Percentiles rank a stretch among this genome's conserved stretches.
Conservation (phyloP, 2,329 filamentous ascomycete genomes). For the Magnaporthiopsis poae region DNA sequence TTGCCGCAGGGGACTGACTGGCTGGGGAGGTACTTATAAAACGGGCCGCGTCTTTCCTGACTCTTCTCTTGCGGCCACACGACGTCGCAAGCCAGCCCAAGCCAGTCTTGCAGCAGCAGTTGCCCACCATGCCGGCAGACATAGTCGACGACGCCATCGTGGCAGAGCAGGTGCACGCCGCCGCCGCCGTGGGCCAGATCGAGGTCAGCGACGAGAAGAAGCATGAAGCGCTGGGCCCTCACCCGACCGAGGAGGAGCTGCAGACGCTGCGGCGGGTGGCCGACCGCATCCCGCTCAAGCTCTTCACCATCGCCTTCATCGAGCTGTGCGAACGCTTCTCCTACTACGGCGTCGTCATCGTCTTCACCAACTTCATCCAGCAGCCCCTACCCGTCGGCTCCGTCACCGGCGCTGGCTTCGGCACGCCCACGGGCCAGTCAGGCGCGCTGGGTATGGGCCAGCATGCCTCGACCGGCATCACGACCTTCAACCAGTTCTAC, state of each 20-base stretch:
- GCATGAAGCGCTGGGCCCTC: slow-evolving; percentile 9
- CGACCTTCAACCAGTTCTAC: slow-evolving; percentile 44
- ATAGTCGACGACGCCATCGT: slow-evolving; percentile 9
- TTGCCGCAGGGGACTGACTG: background rate
- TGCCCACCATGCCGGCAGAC: slow-evolving; percentile 7
- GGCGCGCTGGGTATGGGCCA: slow-evolving; percentile 46
- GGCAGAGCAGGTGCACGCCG: slow-evolving; percentile 3
- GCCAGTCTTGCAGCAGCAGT: background rate
- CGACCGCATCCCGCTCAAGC: slow-evolving; percentile 47
- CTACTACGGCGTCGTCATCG: slow-evolving; percentile 58
- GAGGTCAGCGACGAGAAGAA: slow-evolving; percentile 2
- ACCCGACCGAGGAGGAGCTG: slow-evolving; percentile 42
- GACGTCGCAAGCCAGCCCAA: background rate
- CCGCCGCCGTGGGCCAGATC: background rate
- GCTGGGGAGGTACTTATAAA: background rate
- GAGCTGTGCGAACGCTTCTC: slow-evolving; percentile 65
- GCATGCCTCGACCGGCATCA: slow-evolving; percentile 19
- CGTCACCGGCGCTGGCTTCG: slow-evolving; percentile 36
- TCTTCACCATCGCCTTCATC: slow-evolving; percentile 56
- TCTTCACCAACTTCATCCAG: slow-evolving; percentile 55
- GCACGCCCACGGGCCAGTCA: slow-evolving; percentile 26
- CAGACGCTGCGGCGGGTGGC: slow-evolving; percentile 42
- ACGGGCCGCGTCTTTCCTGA: background rate
- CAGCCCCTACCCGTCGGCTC: slow-evolving; percentile 45
- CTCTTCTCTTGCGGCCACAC: background rate